Conservation (phyloP, 345 rosid genomes). For the Limnanthes douglasii region DNA sequence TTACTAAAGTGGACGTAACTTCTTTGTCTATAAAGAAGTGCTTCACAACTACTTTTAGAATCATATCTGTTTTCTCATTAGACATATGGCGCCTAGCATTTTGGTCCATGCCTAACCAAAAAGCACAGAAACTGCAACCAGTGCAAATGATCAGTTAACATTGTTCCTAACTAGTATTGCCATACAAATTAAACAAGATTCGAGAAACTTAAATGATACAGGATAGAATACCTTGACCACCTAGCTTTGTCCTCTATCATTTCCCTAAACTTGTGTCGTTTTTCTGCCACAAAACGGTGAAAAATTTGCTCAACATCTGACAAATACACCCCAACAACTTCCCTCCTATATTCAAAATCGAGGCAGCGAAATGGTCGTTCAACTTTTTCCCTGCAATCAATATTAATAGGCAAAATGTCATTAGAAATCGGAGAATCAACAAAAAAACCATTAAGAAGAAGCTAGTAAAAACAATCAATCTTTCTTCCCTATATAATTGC, state of each 20-base stretch:
- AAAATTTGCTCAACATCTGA: slow-evolving; percentile 79
- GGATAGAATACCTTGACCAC: slow-evolving; percentile 60
- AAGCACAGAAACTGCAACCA: slow-evolving; percentile 59
- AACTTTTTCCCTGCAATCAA: slow-evolving; percentile 57
- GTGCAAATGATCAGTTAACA: slow-evolving; percentile 3
- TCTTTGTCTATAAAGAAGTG: slow-evolving; percentile 88
- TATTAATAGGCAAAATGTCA: not conserved
- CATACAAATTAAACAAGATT: slow-evolving; percentile 4
- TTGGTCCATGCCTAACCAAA: slow-evolving; percentile 79
- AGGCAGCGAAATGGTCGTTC: slow-evolving; percentile 96
- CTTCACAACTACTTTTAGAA: slow-evolving; percentile 74
- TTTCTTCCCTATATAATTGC: not conserved
- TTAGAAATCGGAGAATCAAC: no score
- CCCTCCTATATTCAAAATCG: slow-evolving; percentile 66
- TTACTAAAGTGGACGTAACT: slow-evolving; percentile 90
- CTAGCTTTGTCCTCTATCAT: slow-evolving; percentile 68
- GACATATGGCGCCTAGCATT: slow-evolving; percentile 59
- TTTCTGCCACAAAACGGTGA: slow-evolving; percentile 77
- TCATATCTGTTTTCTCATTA: slow-evolving; percentile 60
- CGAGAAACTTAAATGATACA: not conserved
- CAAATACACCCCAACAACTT: slow-evolving; percentile 85
- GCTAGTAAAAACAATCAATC: not conserved
- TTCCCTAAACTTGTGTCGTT: slow-evolving; percentile 49
- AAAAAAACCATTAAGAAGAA: no score
- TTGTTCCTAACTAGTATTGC: no score